phyloP scores from a whole-genome alignment of 805 yeast genomes.

The Hanseniaspora guilliermondii region DNA sequence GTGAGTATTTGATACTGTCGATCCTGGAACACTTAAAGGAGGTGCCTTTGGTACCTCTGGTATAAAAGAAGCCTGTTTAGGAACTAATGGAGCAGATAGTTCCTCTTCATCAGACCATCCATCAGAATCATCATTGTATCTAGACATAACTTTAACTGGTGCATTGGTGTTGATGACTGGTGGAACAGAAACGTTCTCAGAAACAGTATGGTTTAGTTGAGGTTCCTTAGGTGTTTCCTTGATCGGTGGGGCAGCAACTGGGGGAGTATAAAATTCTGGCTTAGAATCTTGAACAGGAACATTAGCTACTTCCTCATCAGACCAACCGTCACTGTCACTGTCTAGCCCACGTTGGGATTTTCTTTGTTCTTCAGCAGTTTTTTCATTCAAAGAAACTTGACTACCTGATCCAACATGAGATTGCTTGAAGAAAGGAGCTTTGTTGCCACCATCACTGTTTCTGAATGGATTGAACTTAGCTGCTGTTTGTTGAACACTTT shows the following conservation, averaged over 20 bases:
- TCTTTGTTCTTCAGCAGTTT: conserved; percentile 57
- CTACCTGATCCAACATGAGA: conserved; percentile 17
- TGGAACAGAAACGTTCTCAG: conserved; percentile 6
- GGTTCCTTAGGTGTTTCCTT: conserved; percentile 13
- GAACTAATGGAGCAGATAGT: not conserved
- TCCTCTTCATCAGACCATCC: conserved; percentile 14
- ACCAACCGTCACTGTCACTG: conserved; percentile 28
- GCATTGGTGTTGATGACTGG: not conserved
- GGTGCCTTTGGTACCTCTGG: conserved; percentile 9
- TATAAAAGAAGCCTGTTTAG: conserved; percentile 16
- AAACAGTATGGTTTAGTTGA: not conserved
- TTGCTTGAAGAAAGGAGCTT: conserved; percentile 47
- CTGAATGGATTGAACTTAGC: conserved; percentile 43
- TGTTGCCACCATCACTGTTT: conserved; percentile 19
- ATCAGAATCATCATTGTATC: conserved; percentile 13
- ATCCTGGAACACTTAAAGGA: not conserved
- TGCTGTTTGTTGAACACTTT: conserved; percentile 17
- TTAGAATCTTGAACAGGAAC: conserved; percentile 11
- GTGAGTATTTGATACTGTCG: conserved; percentile 8
- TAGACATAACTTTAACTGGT: not conserved
- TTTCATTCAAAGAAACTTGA: conserved; percentile 35
- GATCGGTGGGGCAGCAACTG: conserved; percentile 7
- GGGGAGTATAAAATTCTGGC: not conserved
- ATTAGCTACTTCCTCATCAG: conserved; percentile 1
- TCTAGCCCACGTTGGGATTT: conserved; percentile 48